Conservation (phyloP, 352 stramenopile species). For the Globisporangium nunn region DNA sequence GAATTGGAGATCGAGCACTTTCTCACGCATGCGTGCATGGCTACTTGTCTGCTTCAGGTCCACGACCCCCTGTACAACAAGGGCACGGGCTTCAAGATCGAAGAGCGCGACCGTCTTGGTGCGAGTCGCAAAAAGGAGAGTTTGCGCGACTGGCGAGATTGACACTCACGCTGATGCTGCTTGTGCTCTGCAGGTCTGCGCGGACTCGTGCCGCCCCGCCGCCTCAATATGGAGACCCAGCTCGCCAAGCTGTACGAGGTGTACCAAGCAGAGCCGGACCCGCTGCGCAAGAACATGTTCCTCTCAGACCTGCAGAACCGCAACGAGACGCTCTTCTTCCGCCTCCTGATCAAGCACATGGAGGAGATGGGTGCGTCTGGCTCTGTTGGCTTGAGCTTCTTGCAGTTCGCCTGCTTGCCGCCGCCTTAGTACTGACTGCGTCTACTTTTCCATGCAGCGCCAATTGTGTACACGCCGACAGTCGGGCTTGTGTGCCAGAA, state of each 20-base stretch:
- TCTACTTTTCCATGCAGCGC: slow-evolving; percentile 34
- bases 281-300: slow-evolving; percentile 91
- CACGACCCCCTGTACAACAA: slow-evolving; percentile 88
- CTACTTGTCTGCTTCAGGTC: slow-evolving; percentile 16
- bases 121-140: slow-evolving; percentile 6
- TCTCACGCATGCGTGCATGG: not conserved
- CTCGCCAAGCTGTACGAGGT: slow-evolving; percentile 72
- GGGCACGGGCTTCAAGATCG: slow-evolving; percentile 78
- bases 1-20: not conserved
- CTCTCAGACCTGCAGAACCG: slow-evolving; percentile 93
- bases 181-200: slow-evolving; percentile 40
- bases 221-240: slow-evolving; percentile 62
- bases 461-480: slow-evolving; percentile 97
- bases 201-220: slow-evolving; percentile 73
- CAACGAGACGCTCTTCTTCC: slow-evolving; percentile 95
- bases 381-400: slow-evolving; percentile 16
- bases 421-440: not conserved
- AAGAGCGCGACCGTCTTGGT: slow-evolving; percentile 81
- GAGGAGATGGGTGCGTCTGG: slow-evolving; percentile 84
- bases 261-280: slow-evolving; percentile 57
- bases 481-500: slow-evolving; percentile 92
- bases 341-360: slow-evolving; percentile 89
- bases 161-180: not conserved
- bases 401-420: not conserved
- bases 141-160: not conserved